A percentile compares a stretch with the other conserved stretches of the same genome.
Conservation (phyloP, 305 asterid species). For the Ajuga reptans region DNA sequence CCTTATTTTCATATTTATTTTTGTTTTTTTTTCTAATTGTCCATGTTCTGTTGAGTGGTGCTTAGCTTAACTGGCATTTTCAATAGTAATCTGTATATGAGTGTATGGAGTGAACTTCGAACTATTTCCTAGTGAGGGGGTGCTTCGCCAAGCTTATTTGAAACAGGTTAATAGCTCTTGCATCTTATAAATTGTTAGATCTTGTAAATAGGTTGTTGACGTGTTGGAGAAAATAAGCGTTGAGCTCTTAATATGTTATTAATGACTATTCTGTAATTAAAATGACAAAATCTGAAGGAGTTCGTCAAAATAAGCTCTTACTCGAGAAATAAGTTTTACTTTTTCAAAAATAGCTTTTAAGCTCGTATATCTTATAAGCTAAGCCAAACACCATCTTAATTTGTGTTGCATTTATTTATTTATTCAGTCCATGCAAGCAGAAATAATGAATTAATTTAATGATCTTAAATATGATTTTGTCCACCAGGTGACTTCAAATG, state of each 20-base stretch:
- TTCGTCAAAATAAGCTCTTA: no score
- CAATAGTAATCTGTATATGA: not conserved
- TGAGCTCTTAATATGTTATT: no score
- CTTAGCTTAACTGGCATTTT: slow-evolving; percentile 8
- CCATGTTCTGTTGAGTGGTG: not conserved
- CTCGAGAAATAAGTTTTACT: no score
- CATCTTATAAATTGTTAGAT: no score
- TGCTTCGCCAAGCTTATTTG: no score
- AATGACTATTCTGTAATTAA: no score
- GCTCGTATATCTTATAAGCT: no score
- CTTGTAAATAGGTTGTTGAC: no score
- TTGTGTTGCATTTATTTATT: not conserved
- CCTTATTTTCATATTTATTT: not conserved
- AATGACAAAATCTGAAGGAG: no score
- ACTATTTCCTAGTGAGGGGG: not conserved
- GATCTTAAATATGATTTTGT: slow-evolving; percentile 14
- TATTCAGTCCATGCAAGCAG: not conserved
- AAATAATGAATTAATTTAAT: slow-evolving; percentile 1
- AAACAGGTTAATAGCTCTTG: no score
- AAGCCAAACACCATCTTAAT: not conserved
- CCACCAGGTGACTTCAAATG: slow-evolving; percentile 46
- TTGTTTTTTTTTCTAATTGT: not conserved
- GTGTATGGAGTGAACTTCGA: not conserved
- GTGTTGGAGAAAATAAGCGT: no score
- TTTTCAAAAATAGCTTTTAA: no score